These are phyloP conservation scores for Entomophthora muscae DNA, from an alignment of 371 early-diverging fungal species.

Conservation along the genomic window DNA sequence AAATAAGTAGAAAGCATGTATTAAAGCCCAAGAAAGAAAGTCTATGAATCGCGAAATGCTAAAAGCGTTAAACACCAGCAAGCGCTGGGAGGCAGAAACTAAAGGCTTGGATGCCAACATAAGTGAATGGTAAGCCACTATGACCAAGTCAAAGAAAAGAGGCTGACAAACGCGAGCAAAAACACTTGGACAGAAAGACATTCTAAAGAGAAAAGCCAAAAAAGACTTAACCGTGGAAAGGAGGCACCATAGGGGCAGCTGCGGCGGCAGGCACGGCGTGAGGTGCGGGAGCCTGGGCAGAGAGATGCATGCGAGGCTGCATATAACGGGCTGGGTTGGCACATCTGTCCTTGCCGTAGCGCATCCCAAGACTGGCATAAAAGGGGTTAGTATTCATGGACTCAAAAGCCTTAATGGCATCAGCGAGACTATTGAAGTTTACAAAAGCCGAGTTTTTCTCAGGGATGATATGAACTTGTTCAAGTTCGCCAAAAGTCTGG, in stretches of 20 bases:
- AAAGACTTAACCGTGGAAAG: not conserved
- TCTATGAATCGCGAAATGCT: not conserved
- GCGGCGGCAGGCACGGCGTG: not conserved
- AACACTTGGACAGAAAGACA: not conserved
- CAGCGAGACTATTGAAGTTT: slow-evolving; percentile 47
- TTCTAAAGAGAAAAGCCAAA: not conserved
- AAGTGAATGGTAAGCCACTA: not conserved
- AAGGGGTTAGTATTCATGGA: slow-evolving; percentile 32
- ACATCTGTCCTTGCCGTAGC: slow-evolving; percentile 75
- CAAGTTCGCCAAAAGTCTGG: slow-evolving; percentile 56
- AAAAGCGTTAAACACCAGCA: not conserved
- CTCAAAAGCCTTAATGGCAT: slow-evolving; percentile 53
- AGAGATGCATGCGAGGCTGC: not conserved
- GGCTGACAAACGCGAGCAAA: not conserved
- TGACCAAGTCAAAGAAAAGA: not conserved
- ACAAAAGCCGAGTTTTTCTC: slow-evolving; percentile 73
- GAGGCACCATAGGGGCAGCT: not conserved
- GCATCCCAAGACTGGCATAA: slow-evolving; percentile 33
- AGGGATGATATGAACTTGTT: slow-evolving; percentile 48
- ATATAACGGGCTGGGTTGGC: slow-evolving; percentile 26
- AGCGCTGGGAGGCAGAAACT: not conserved
- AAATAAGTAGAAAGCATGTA: not conserved
- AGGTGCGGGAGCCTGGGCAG: not conserved
- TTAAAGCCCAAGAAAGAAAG: not conserved
- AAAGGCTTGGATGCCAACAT: no score